Base-by-base conservation (phyloP, 306 rosid species). In the Cicer arietinum region DNA sequence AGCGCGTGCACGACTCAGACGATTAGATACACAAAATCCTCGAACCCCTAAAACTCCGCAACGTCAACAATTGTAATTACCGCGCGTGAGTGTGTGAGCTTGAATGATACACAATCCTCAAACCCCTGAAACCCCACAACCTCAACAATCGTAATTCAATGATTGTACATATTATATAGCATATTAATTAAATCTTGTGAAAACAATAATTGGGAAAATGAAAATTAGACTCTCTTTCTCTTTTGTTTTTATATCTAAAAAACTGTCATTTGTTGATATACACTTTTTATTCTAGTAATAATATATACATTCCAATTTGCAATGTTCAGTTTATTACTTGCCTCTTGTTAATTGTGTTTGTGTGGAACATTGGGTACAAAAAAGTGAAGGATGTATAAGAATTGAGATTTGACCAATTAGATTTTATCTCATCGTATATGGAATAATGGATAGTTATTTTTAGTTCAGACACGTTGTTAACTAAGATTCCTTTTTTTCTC, bases 1-100 rank as follows among this genome's bases (percentile, higher is more conserved):
- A 12, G 84, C 78, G 3, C 84, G 89, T 6, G 80, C 86, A 16
- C 79, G 84, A 37, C 82, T 85, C n/a, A 79, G 82, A 35, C 35
- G 56, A 12, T 67, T 72, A 61, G 85, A 82, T 16, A 1, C 84
- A 25, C 76, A 72, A 6, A 85, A 12, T 20, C 75, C 84, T 6
- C 48, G 47, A 6, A 13, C 70, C 6, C 85, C 88, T 3, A 56
- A 56, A 60, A 74, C 73, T 79, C 78, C 88, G 1, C 22, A 40
- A 7, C 75, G 7, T 48, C 9, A 30, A 16, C 72, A 75, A 14
- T n/a, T 8, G 63, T 44, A 10, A 80, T n/a, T 30, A 4, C 6
- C 0, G 37, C 5, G 1, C 37, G 37, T 30, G 37, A 30, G 4
- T 25, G 35, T 25, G 35, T 14, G 16, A 14, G 2, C 35, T 0